These are phyloP conservation scores for Sugiyamaella floridensis DNA, from an alignment of 805 yeast genomes.

Conservation along the genomic window DNA sequence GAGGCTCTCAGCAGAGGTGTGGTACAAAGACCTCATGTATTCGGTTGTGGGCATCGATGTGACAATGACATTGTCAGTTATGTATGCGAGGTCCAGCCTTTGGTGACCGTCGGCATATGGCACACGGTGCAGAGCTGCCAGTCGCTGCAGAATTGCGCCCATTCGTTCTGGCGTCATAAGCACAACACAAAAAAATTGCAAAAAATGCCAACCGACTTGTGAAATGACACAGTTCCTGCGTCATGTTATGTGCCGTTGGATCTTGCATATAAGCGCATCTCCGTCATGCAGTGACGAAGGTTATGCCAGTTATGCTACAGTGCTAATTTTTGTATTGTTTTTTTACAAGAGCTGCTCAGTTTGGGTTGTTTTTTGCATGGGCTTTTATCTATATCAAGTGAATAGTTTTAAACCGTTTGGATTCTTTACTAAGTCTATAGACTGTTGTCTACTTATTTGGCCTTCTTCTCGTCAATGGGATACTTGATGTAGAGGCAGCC, in stretches of 20 bases:
- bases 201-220: not conserved
- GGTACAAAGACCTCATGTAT: conserved; percentile 39
- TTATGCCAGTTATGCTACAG: too few species aligned
- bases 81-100: conserved; percentile 57
- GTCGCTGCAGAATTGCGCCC: not conserved
- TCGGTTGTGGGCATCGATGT: conserved; percentile 65
- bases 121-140: not conserved
- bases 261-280: not conserved
- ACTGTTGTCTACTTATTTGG: not conserved
- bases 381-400: not conserved
- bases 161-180: not conserved
- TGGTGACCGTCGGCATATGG: conserved; percentile 24
- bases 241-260: not conserved
- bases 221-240: not conserved
- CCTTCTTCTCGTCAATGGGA: conserved; percentile 11
- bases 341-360: too few species aligned
- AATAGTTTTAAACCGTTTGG: not conserved
- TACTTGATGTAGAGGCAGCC: conserved; percentile 75
- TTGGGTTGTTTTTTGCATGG: too few species aligned
- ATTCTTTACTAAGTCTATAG: not conserved
- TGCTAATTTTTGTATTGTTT: too few species aligned
- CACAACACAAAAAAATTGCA: not conserved
- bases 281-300: too few species aligned
- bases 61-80: conserved; percentile 59
- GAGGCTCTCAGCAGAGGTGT: conserved; percentile 48